Base-by-base conservation (phyloP, 495 filamentous ascomycete genomes). In the Penicillium bovifimosum region DNA sequence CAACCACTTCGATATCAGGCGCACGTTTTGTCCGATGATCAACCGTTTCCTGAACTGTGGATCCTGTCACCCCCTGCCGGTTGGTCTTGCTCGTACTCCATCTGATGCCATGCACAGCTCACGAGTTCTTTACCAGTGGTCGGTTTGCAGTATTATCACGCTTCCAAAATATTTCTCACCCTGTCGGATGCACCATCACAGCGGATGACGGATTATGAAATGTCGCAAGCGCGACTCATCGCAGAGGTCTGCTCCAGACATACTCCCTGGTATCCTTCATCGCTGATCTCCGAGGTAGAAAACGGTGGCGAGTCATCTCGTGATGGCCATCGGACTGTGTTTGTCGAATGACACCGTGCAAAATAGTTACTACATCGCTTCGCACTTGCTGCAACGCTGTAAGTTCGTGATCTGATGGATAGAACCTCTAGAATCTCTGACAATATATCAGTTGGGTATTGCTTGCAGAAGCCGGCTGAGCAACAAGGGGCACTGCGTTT, bases 351-450 rank as follows among this genome's bases (percentile, higher is more conserved):
- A 72, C 50, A 67, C 60, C 28, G 69, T 72, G 7, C 56, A 67
- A 18, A 72, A 72, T 50, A 65, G 62, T n/a, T 70, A 66, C 34
- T 72, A 69, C 27, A 70, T 72, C 60, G 63, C 62, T n/a, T 70
- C 65, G 7, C 69, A 72, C 41, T 40, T 72, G 6, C 52, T 72
- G 6, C 59, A 69, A 52, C 63, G 67, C 41, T 72, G 65, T 72
- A 52, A 8, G 69, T 54, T 36, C 34, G 13, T 14, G 20, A 13
- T 41, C 26, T 16, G 29, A 13, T 2, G n/a, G n/a, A n/a, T n/a
- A 9, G 34, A n/a, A 31, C 20, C 1, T 32, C 27, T 14, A 5
- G 29, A 10, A 10, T 17, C 9, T 6, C 53, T 59, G 32, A 59
- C 43, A 32, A 11, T 11, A 16, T 11, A 14, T 2, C 41, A 72